Base-by-base conservation (phyloP, 2,329 filamentous ascomycete species). In the Monilinia aucupariae region DNA sequence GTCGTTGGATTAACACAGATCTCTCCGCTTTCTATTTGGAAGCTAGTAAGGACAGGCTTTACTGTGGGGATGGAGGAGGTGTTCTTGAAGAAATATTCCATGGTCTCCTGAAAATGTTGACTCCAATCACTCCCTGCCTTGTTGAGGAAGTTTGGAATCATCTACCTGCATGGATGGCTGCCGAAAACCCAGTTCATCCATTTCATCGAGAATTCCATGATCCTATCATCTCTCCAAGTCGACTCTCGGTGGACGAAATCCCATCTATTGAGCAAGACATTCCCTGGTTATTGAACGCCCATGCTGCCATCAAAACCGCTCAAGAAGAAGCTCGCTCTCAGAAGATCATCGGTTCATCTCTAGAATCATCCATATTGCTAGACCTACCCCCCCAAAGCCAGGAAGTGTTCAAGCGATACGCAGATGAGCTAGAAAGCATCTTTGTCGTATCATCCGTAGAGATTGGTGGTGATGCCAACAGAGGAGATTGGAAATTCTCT, bases 1-100 rank as follows among this genome's bases (percentile, higher is more conserved):
- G 92, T 75, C 84, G 85, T 66, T 97, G 92, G 87, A 82, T 96
- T 64, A 85, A 86, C 62, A 85, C 82, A 30, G 90, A 97, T 68
- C 81, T 99, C 30, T 97, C 92, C 0, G 88, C 93, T 0, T 96
- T 97, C 75, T 99, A 97, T 75, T 85, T 99, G 63, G 94, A 99
- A 75, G 86, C 90, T 0, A 81, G 92, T 70, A 99, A 99, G 76
- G 94, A 99, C 71, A 82, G 91, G 3, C 80, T 97, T 1, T 99
- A 99, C 78, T 94, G 92, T 52, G 90, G 89, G 37, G 84, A 87
- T 65, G 83, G 84, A 17, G 81, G 83, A 17, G 88, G 89, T 53
- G 79, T 83, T 5, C 76, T 90, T 54, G 82, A 84, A 68, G 80
- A 83, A 34, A 84, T 97, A 61, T 86, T 93, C 65, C 77, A 84